Conservation (phyloP, 306 rosid genomes). For the Vicia faba region DNA sequence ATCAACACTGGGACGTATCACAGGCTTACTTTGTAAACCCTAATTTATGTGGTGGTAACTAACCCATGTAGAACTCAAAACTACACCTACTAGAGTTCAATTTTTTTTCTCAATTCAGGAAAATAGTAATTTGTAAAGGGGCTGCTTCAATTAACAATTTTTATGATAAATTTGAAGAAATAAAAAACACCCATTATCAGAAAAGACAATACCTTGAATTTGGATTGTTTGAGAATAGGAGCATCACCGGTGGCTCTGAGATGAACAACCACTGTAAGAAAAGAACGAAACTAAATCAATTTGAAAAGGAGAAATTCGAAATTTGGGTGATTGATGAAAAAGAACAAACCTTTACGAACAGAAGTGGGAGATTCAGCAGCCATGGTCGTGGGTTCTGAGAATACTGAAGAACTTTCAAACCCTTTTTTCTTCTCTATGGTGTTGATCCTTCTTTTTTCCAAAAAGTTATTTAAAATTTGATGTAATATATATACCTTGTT, state of each 20-base stretch:
- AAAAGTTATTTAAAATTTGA: no score
- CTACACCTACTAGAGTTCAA: background rate
- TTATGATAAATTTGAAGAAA: conserved; percentile 5
- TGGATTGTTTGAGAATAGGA: conserved; percentile 89
- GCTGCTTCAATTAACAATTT: conserved; percentile 5
- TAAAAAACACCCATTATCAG: background rate
- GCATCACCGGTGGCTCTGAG: conserved; percentile 98
- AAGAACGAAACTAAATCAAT: conserved; percentile 20
- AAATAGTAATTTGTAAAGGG: conserved; percentile 1
- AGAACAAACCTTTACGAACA: conserved; percentile 63
- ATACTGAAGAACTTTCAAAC: conserved; percentile 10
- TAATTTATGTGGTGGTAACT: background rate
- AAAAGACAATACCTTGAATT: conserved; percentile 72
- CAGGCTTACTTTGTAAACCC: background rate
- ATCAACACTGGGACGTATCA: no score
- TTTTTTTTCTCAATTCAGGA: background rate
- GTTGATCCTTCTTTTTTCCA: background rate
- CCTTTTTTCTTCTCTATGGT: background rate
- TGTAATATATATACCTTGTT: no score
- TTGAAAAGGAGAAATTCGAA: background rate
- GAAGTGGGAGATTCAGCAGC: conserved; percentile 65
- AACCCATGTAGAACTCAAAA: background rate
- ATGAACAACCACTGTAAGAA: conserved; percentile 79
- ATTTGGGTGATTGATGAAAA: background rate
- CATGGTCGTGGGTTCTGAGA: conserved; percentile 42